phyloP scores from a whole-genome alignment of 495 filamentous ascomycete genomes.

The Xylaria flabelliformis region DNA sequence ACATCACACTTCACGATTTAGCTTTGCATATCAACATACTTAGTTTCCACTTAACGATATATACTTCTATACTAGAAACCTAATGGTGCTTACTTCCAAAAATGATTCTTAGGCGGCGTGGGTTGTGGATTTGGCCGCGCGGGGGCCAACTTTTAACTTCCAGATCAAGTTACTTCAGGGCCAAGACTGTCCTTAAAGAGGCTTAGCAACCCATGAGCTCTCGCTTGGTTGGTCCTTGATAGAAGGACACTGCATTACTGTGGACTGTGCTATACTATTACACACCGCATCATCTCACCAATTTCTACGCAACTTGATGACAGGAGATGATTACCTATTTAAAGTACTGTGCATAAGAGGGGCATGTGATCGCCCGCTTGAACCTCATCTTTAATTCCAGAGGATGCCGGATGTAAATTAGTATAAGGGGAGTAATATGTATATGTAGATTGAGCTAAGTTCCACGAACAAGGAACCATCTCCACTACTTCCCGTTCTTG shows the following conservation, averaged over 20 bases:
- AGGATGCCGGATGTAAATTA: not conserved
- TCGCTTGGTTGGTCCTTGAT: not conserved
- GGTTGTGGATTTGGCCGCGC: not conserved
- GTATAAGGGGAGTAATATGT: not conserved
- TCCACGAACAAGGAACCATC: slow-evolving; percentile 7
- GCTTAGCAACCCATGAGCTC: not conserved
- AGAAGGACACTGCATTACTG: slow-evolving; percentile 12
- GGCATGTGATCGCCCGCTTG: slow-evolving; percentile 4
- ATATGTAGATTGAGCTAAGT: not conserved
- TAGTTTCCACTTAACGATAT: not conserved
- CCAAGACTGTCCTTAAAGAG: slow-evolving; percentile 1
- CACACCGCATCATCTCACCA: slow-evolving; percentile 13
- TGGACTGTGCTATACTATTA: not conserved
- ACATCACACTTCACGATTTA: not conserved
- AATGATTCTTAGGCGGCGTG: not conserved
- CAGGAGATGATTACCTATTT: slow-evolving; percentile 1
- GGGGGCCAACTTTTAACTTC: not conserved
- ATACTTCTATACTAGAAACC: not conserved
- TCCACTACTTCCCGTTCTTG: not conserved
- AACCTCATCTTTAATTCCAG: not conserved
- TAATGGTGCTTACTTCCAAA: not conserved
- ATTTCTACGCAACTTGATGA: not conserved
- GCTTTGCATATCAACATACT: not conserved
- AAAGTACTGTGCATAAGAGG: slow-evolving; percentile 18
- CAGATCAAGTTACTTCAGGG: slow-evolving; percentile 2